phyloP scores from a whole-genome alignment of 306 rosid species.

The Abrus pulchellus region DNA sequence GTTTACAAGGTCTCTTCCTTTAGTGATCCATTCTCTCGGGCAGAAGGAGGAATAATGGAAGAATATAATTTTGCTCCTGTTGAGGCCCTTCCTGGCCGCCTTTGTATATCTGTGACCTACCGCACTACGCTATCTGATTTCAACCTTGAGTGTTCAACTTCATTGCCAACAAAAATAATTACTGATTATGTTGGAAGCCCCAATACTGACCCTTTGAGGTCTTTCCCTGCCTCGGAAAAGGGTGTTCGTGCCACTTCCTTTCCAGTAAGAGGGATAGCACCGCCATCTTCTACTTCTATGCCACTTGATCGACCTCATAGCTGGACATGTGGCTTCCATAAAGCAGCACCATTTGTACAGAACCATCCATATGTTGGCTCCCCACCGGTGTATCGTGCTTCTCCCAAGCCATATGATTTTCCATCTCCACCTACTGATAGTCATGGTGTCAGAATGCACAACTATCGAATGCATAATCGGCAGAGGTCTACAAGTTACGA shows the following conservation, averaged over 20 bases:
- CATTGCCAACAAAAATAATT: conserved; percentile 73
- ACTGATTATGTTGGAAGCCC: conserved; percentile 93
- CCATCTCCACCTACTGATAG: conserved; percentile 73
- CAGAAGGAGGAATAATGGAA: conserved; percentile 68
- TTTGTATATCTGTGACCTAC: conserved; percentile 74
- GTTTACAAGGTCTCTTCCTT: conserved; percentile 84
- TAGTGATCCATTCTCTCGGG: conserved; percentile 79
- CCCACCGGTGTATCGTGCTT: conserved; percentile 67
- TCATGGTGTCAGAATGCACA: conserved; percentile 56
- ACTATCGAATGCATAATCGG: conserved; percentile 52
- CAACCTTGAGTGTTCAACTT: conserved; percentile 69
- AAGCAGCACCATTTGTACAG: conserved; percentile 60
- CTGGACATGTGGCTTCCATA: conserved; percentile 81
- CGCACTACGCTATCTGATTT: conserved; percentile 66
- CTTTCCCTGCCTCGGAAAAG: conserved; percentile 65
- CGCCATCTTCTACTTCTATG: conserved; percentile 54
- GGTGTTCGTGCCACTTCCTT: conserved; percentile 68
- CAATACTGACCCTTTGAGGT: conserved; percentile 74
- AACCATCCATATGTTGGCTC: conserved; percentile 68
- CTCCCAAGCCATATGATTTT: conserved; percentile 61
- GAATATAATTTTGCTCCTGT: conserved; percentile 70
- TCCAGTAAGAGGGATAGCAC: conserved; percentile 60
- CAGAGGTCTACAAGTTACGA: conserved; percentile 61
- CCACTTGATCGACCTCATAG: conserved; percentile 77
- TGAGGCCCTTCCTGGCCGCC: conserved; percentile 81